Evolutionary conservation across 129 eudicot genomes (phyloP).

Genomic region (Kitagawia praeruptora): DNA sequence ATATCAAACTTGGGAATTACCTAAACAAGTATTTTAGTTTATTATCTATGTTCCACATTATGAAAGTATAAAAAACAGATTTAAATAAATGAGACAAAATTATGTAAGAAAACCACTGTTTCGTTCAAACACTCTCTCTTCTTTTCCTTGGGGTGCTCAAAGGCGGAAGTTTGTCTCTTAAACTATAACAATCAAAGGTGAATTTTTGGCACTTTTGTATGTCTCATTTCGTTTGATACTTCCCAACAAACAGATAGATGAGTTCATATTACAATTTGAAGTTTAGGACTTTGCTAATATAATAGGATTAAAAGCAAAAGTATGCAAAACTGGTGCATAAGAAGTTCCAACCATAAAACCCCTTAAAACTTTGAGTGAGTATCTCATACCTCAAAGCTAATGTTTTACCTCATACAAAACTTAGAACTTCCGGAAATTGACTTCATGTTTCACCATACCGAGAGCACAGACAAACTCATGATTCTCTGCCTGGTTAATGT

Average conservation of each 20-base stretch:
- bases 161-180: neutral
- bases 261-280: neutral
- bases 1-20: neutral
- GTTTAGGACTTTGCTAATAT: neutral
- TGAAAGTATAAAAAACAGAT: neutral
- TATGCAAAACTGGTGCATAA: neutral
- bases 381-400: neutral
- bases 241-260: neutral
- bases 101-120: too few relatives aligned
- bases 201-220: neutral
- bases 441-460: neutral
- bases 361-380: neutral
- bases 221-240: neutral
- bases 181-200: neutral
- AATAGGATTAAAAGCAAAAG: neutral
- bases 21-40: neutral
- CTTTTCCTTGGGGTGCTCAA: neutral
- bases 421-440: neutral
- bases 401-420: neutral
- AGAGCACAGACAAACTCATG: neutral
- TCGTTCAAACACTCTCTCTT: too few relatives aligned
- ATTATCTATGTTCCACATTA: neutral
- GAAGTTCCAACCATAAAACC: neutral
- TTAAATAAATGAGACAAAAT: too few relatives aligned
- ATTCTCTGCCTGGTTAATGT: neutral